phyloP scores from a whole-genome alignment of 352 stramenopile genomes.

The Hyaloperonospora brassicae region DNA sequence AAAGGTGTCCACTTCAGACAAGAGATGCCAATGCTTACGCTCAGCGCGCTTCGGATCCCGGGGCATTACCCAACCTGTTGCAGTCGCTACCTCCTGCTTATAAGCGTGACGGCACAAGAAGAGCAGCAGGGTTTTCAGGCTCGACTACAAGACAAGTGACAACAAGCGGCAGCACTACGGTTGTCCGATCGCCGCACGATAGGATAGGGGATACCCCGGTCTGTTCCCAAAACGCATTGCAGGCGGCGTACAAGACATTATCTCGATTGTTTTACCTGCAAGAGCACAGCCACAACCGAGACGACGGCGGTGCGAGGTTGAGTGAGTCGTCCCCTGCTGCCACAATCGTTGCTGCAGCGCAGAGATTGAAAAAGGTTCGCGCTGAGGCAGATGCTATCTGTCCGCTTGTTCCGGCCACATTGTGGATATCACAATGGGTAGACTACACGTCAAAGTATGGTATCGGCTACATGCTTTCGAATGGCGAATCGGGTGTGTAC shows the following conservation, averaged over 20 bases:
- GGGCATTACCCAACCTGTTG: conserved; percentile 7
- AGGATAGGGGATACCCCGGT: conserved; percentile 5
- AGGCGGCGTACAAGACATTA: conserved; percentile 48
- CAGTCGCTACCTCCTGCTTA: conserved; percentile 19
- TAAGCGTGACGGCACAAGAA: conserved; percentile 15
- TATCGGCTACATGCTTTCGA: conserved; percentile 95
- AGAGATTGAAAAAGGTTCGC: conserved; percentile 56
- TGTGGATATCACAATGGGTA: conserved; percentile 96
- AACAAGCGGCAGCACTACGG: conserved; percentile 7
- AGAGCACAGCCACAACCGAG: conserved; percentile 27
- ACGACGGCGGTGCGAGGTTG: conserved; percentile 35
- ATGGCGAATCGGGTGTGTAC: conserved; percentile 93
- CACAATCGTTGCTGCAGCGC: conserved; percentile 49
- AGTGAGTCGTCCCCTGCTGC: conserved; percentile 52
- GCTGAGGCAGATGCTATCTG: conserved; percentile 38
- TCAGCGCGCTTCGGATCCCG: conserved; percentile 28
- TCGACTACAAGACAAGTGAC: conserved; percentile 10
- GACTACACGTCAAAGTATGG: conserved; percentile 99
- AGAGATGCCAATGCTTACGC: conserved; percentile 28
- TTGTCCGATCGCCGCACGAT: conserved; percentile 1
- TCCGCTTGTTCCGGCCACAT: conserved; percentile 31
- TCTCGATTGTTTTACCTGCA: conserved; percentile 62
- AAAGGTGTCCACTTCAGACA: conserved; percentile 30
- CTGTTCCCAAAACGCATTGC: conserved; percentile 30
- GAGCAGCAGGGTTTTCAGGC: conserved; percentile 5